Percentiles rank a stretch among this genome's conserved stretches.
Conservation (phyloP, 2,329 filamentous ascomycete genomes). For the Fusarium nematophilum region DNA sequence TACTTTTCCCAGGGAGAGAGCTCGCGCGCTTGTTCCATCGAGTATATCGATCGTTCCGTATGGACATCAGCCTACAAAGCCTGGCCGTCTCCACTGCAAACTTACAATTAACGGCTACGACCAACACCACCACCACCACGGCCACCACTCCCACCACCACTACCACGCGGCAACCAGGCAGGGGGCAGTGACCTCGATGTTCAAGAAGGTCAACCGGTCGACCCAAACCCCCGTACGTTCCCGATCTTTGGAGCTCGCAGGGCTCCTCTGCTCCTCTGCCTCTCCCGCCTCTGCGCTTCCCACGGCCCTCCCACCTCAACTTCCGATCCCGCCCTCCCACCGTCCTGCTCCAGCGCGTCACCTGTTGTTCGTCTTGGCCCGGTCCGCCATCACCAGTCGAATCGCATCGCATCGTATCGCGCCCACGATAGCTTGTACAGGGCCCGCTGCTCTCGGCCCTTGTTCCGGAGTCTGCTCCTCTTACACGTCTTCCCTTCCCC, state of each 20-base stretch:
- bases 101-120: constrained; percentile 36
- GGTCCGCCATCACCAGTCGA: constrained; percentile 38
- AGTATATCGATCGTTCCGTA: constrained; percentile 40
- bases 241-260: constrained; percentile 29
- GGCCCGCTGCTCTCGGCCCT: constrained; percentile 36
- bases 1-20: constrained; percentile 19
- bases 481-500: constrained; percentile 36
- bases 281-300: not conserved
- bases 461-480: constrained; percentile 41
- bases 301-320: constrained; percentile 1
- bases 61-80: constrained; percentile 37
- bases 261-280: no score
- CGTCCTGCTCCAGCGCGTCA: constrained; percentile 16
- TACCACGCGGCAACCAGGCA: constrained; percentile 41
- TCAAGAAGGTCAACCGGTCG: constrained; percentile 27
- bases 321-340: constrained; percentile 31
- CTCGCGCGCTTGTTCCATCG: constrained; percentile 37
- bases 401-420: constrained; percentile 41
- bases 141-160: constrained; percentile 40
- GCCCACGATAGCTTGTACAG: constrained; percentile 30
- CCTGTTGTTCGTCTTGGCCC: constrained; percentile 34
- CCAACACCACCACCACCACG: constrained; percentile 42
- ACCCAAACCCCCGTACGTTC: constrained; percentile 30
- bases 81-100: constrained; percentile 38
- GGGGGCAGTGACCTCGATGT: constrained; percentile 40